phyloP scores from a whole-genome alignment of 1,284 basidiomycete genomes.

The Amylostereum areolatum region DNA sequence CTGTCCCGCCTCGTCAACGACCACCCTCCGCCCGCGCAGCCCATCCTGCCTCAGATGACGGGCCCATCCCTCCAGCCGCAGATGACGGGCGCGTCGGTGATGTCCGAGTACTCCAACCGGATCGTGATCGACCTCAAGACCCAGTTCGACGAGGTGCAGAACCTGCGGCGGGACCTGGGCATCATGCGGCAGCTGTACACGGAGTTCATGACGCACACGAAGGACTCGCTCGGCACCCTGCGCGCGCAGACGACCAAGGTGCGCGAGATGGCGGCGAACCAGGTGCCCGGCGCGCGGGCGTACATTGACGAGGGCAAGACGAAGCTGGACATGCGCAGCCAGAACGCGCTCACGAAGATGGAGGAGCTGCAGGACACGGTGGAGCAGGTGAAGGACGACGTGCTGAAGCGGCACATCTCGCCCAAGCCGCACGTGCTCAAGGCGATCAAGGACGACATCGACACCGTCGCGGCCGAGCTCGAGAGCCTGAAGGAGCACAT shows the following conservation, averaged over 20 bases:
- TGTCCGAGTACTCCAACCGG: slow-evolving; percentile 66
- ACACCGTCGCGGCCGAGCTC: slow-evolving; percentile 65
- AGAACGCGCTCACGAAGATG: slow-evolving; percentile 87
- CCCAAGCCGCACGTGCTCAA: slow-evolving; percentile 76
- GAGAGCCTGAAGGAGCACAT: slow-evolving; percentile 82
- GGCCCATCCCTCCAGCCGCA: slow-evolving; percentile 66
- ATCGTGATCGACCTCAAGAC: slow-evolving; percentile 81
- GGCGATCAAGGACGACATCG: slow-evolving; percentile 71
- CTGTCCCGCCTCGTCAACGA: slow-evolving; percentile 57
- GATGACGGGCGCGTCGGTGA: slow-evolving; percentile 63
- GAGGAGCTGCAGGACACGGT: slow-evolving; percentile 93
- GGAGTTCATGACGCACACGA: slow-evolving; percentile 89
- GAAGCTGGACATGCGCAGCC: slow-evolving; percentile 83
- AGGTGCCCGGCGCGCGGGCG: slow-evolving; percentile 81
- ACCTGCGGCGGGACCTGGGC: slow-evolving; percentile 87
- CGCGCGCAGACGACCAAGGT: slow-evolving; percentile 83
- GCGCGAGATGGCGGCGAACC: slow-evolving; percentile 76
- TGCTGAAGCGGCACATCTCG: slow-evolving; percentile 83
- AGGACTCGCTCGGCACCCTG: slow-evolving; percentile 73
- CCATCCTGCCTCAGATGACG: slow-evolving; percentile 54
- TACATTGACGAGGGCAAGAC: slow-evolving; percentile 91
- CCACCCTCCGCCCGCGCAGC: slow-evolving; percentile 21
- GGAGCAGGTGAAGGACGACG: slow-evolving; percentile 88
- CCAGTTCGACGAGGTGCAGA: slow-evolving; percentile 93
- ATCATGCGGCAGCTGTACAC: slow-evolving; percentile 92